These are phyloP conservation scores for Corylus avellana DNA, from an alignment of 306 rosid genomes.

Conservation along the genomic window DNA sequence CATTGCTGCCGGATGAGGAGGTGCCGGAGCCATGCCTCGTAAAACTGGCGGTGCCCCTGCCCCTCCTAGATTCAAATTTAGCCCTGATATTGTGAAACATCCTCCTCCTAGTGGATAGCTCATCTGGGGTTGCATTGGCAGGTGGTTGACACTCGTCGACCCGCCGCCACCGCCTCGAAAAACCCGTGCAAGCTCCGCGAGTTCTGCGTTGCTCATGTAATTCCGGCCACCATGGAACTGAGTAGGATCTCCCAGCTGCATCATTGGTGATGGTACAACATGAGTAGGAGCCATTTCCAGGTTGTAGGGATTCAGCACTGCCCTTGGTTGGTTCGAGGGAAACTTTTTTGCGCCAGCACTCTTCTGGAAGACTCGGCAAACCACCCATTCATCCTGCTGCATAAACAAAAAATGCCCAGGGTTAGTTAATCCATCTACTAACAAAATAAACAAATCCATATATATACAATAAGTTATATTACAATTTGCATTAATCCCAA, in stretches of 20 bases:
- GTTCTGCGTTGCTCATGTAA: constrained; percentile 47
- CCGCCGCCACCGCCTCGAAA: constrained; percentile 44
- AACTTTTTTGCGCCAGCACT: constrained; percentile 74
- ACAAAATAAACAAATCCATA: background rate
- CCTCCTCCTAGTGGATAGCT: constrained; percentile 53
- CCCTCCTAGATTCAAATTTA: constrained; percentile 66
- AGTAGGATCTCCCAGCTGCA: constrained; percentile 65
- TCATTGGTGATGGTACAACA: constrained; percentile 48
- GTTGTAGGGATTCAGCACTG: constrained; percentile 56
- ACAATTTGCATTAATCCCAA: background rate
- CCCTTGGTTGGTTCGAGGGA: constrained; percentile 58
- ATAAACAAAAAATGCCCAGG: background rate
- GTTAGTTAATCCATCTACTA: background rate
- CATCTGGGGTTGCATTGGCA: constrained; percentile 43
- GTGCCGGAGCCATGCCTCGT: constrained; percentile 34
- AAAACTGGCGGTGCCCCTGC: constrained; percentile 36
- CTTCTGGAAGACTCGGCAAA: constrained; percentile 80
- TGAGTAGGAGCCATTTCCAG: constrained; percentile 49
- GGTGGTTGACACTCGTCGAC: constrained; percentile 42
- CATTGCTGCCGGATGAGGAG: constrained; percentile 15
- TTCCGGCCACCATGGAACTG: constrained; percentile 65
- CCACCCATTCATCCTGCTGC: constrained; percentile 92
- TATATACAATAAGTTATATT: background rate
- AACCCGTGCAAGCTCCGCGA: constrained; percentile 61
- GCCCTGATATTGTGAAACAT: constrained; percentile 66